phyloP scores from a whole-genome alignment of 2,329 filamentous ascomycete genomes.

The Trichoderma afroharzianum region DNA sequence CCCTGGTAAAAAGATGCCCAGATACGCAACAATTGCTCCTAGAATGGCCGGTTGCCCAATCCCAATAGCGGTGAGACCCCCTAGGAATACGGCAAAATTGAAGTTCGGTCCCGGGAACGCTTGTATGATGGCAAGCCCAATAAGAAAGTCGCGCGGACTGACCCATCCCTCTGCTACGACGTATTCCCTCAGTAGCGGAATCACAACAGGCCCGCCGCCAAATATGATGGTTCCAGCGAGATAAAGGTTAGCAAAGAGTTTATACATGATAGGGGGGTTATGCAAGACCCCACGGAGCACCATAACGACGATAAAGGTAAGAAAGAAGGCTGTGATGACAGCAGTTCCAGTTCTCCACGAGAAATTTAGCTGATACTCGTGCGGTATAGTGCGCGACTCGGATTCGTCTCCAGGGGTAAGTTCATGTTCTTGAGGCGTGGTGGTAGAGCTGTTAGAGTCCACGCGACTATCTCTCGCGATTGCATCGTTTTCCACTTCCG shows the following conservation, averaged over 20 bases:
- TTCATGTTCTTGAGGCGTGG: neutral
- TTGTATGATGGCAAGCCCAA: slow-evolving; percentile 67
- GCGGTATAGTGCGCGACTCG: neutral
- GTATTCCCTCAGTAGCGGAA: slow-evolving; percentile 59
- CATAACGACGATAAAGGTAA: neutral
- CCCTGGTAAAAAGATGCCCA: neutral
- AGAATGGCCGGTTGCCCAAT: neutral
- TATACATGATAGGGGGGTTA: neutral
- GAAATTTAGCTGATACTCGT: neutral
- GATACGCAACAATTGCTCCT: neutral
- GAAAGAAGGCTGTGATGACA: neutral
- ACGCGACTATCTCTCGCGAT: neutral
- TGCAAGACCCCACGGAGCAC: neutral
- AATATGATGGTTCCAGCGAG: slow-evolving; percentile 54
- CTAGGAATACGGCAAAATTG: neutral
- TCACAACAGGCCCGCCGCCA: slow-evolving; percentile 62
- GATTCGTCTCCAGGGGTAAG: neutral
- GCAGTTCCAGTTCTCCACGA: neutral
- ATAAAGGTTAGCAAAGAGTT: neutral
- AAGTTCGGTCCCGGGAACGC: neutral
- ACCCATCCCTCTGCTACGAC: slow-evolving; percentile 69
- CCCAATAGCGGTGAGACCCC: neutral
- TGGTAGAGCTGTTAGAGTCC: neutral
- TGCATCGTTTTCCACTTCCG: neutral
- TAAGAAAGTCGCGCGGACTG: slow-evolving; percentile 64